Evolutionary conservation across 768 basidiomycete genomes (phyloP), one percentile per base, ranked within the genome.

Genomic region (Hygrocybe coccinea): DNA sequence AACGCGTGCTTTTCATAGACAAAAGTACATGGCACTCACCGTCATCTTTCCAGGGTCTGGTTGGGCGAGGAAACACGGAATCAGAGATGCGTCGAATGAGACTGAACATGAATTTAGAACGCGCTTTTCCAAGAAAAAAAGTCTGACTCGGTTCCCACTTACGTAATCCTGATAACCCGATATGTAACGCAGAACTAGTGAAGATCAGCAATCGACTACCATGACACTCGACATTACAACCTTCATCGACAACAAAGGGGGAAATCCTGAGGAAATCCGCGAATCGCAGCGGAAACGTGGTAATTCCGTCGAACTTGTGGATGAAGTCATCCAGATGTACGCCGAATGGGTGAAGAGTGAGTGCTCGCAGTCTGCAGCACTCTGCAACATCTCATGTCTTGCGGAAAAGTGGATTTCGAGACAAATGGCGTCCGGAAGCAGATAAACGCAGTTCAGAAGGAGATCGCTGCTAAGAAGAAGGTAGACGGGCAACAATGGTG

Each of bases 401-500:
- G 2, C n/a, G n/a, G n/a, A 15, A 44, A 64, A 98, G 95, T 88
- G 80, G 88, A 94, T 64, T 98, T 84, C 66, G 91, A 97, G 49
- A 77, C 83, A 19, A 91, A 89, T 63, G 79, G 77, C 15, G 71
- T 89, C 49, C 79, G 84, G 62, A 94, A 95, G 69, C 80, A 91
- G 62, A 82, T 91, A 38, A 98, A 99, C 64, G 82, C 82, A 12
- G 77, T 95, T 10, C 95, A 99, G 76, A 99, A 98, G 71, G 84
- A 97, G 71, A 97, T 99, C 65, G 85, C 84, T 10, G 78, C 81
- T 2, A 97, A 93, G 83, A 97, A 92, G 73, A 98, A 95, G 85
- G 92, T 84, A 54, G 34, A 21, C 7, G 11, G 14, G 4, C 29
- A 67, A 45, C 25, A 7, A 22, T 10, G 36, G 17, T 29, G 2